Conservation (phyloP, 106 monocot genomes). For the Gastrodia elata region DNA sequence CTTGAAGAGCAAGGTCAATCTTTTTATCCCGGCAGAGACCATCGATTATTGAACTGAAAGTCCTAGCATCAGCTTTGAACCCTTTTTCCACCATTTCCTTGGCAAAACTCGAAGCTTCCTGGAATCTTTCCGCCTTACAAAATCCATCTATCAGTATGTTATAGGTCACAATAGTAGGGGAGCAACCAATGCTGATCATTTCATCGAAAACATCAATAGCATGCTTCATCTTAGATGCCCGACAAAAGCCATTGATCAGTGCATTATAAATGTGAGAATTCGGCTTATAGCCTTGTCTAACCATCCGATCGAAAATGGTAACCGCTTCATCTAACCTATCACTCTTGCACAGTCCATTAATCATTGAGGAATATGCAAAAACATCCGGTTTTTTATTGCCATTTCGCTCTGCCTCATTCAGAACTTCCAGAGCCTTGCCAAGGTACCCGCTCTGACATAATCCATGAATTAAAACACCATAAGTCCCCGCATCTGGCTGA, state of each 20-base stretch:
- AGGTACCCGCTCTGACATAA: conserved; percentile 58
- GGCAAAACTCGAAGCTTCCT: conserved; percentile 54
- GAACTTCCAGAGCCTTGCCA: conserved; percentile 50
- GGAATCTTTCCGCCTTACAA: conserved; percentile 54
- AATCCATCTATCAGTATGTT: conserved; percentile 77
- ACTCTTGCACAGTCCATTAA: conserved; percentile 63
- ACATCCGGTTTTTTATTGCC: conserved; percentile 35
- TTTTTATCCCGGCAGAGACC: conserved; percentile 81
- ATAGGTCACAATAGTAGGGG: conserved; percentile 66
- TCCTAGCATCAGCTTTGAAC: conserved; percentile 55
- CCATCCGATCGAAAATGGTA: conserved; percentile 46
- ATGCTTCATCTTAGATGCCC: conserved; percentile 12
- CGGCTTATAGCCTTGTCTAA: conserved; percentile 34
- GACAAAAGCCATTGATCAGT: conserved; percentile 60
- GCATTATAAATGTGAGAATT: conserved; percentile 60
- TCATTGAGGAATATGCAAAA: conserved; percentile 71
- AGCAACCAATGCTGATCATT: conserved; percentile 22
- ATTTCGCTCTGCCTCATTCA: conserved; percentile 33
- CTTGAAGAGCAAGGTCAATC: conserved; percentile 45
- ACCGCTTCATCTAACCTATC: conserved; percentile 52
- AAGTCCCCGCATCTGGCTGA: conserved; percentile 40
- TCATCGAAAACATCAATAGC: conserved; percentile 14
- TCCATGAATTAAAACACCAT: conserved; percentile 70
- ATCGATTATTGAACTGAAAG: conserved; percentile 67
- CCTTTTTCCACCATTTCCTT: conserved; percentile 84